Evolutionary conservation across 2,329 filamentous ascomycete species (phyloP).

Genomic region (Cladophialophora immunda): DNA sequence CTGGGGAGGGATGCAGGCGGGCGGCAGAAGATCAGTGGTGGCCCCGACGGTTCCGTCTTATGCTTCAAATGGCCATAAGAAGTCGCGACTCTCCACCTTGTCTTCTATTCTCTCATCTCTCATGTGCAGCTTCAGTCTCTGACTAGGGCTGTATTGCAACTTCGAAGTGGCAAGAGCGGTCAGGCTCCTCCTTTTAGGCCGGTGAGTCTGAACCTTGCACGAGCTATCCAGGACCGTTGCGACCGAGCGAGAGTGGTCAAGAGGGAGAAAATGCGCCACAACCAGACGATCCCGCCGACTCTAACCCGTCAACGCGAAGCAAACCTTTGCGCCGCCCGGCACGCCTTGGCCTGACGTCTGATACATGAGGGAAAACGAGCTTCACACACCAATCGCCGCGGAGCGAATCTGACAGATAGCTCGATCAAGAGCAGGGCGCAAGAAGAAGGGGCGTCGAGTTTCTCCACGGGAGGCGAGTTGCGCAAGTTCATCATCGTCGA

Average conservation of each 20-base stretch:
- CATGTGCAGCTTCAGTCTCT: background rate
- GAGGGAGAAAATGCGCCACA: background rate
- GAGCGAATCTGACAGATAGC: background rate
- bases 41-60: slow-evolving; percentile 9
- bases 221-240: background rate
- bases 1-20: background rate
- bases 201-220: background rate
- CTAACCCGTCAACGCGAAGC: background rate
- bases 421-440: slow-evolving; percentile 4
- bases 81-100: slow-evolving; percentile 11
- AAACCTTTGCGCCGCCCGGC: background rate
- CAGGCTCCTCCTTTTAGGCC: background rate
- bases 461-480: slow-evolving; percentile 6
- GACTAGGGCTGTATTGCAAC: background rate
- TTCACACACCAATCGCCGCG: background rate
- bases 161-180: background rate
- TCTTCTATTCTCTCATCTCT: slow-evolving; percentile 4
- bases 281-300: background rate
- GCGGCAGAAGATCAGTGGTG: slow-evolving; percentile 2
- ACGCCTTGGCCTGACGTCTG: slow-evolving; percentile 4
- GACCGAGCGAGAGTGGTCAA: background rate
- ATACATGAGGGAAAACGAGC: background rate
- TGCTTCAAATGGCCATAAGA: slow-evolving; percentile 15
- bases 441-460: background rate
- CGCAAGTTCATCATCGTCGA: slow-evolving; percentile 2